Conservation (phyloP, 176 grass and related monocot species). For the Triticum urartu region DNA sequence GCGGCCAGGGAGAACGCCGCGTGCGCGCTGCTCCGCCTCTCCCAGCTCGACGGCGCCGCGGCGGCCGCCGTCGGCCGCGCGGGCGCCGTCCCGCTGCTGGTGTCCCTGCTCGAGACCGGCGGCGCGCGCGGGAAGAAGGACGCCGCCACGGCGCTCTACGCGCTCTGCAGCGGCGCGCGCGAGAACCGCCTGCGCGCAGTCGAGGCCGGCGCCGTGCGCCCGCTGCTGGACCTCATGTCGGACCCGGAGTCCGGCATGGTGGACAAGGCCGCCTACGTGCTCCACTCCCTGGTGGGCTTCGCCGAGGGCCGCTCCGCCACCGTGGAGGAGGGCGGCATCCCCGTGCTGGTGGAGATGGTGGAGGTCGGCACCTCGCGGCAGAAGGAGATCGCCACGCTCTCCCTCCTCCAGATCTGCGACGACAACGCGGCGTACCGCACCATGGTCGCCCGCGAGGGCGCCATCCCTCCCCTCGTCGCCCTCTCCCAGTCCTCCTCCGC, state of each 20-base stretch:
- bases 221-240: conserved; percentile 83
- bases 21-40: conserved; percentile 65
- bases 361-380: conserved; percentile 62
- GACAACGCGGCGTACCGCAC: conserved; percentile 57
- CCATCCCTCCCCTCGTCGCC: conserved; percentile 87
- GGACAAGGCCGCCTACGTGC: conserved; percentile 90
- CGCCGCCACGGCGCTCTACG: conserved; percentile 76
- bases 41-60: conserved; percentile 60
- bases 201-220: conserved; percentile 54
- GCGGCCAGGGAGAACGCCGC: conserved; percentile 83
- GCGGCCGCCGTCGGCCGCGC: conserved; percentile 57
- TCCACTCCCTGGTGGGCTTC: conserved; percentile 48
- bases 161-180: conserved; percentile 57
- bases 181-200: conserved; percentile 71
- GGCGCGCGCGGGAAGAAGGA: conserved; percentile 81
- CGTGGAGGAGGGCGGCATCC: conserved; percentile 71
- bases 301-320: conserved; percentile 53
- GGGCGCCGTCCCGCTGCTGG: conserved; percentile 67
- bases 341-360: conserved; percentile 93
- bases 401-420: conserved; percentile 89
- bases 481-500: conserved; percentile 71
- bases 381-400: conserved; percentile 74
- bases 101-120: conserved; percentile 75
- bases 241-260: conserved; percentile 88
- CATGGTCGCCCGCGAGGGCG: conserved; percentile 91